Base-by-base conservation (phyloP, 2,329 filamentous ascomycete genomes). In the Trichoderma semiorbis region DNA sequence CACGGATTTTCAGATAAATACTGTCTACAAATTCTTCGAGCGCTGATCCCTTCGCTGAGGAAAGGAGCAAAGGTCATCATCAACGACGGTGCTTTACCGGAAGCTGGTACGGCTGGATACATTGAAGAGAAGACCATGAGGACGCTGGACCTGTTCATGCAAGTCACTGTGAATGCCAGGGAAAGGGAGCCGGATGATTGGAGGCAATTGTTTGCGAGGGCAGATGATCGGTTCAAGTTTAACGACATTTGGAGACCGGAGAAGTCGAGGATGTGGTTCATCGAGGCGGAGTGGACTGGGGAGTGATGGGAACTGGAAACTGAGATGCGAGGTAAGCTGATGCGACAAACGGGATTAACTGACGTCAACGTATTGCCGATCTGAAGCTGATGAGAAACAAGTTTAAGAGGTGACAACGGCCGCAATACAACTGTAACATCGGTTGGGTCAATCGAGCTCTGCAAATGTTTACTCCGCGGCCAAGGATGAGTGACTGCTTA, bases 1-100 rank as follows among this genome's bases (percentile, higher is more conserved):
- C 80, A 82, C 71, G 77, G 77, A 67, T 82, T 78, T 74, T 70
- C 76, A 1, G 78, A 83, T 72, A 78, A 78, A 65, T 79, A 82
- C 71, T 77, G 74, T 60, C 61, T 80, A 2, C 72, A 77, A 57
- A 80, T 82, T 43, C 72, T 82, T 26, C 74, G 75, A 21, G 75
- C 74, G 1, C 74, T 82, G 7, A 72, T 80, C 10, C 79, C 79
- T 10, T 78, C 75, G 4, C 72, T 81, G 11, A 77, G 77, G 39
- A 72, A 72, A 4, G 77, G 78, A 1, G 74, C 78, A 14, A 74
- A 71, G 34, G 65, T 78, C 21, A 69, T 79, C 63, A 72, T 79
- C 66, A 78, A 77, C 64, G 78, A 79, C 34, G 71, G 71, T 7
- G 75, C 73, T 16, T 71, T 79, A 43, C 78, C 75, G 3, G 73